Base-by-base conservation (phyloP, 371 early-diverging fungal species). In the Amoeboaphelidium protococcarum region DNA sequence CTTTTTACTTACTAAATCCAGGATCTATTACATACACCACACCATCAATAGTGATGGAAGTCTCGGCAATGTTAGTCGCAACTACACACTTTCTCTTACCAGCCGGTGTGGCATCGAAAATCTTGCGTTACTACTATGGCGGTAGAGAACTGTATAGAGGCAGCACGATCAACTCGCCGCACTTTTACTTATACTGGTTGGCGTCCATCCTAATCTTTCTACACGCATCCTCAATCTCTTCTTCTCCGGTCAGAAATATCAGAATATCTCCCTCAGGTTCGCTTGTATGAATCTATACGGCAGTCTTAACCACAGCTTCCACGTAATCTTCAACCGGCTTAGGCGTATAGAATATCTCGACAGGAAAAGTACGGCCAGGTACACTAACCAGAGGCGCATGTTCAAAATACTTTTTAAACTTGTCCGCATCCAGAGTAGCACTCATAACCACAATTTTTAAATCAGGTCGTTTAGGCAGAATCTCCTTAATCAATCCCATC, bases 11-110 rank as follows among this genome's bases (percentile, higher is more conserved):
- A 4, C 90, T 72, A 49, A 94, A 76, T 0, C 98, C 98, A 37
- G 87, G 85, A 56, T 97, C 99, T 27, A 98, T 75, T 37, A 98
- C 98, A 64, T 95, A 96, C 21, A 80, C 82, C 46, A 98, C 82
- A 27, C 92, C 89, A 51, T 89, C 87, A 49, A 98, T 96, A 1
- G 99, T 97, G 46, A 98, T 71, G 44, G 90, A 89, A 1, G 97
- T 96, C 65, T 98, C 99, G 13, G 96, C 94, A 62, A 98, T 82
- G 59, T 98, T 98, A 40, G 99, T 83, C 1, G 95, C 77, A 6
- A 98, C 72, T 24, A 99, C 83, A 44, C 85, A 70, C 61, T 95
- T 94, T 40, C 95, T 74, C 2, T 71, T 69, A 41, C 81, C 74
- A 48, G 66, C 64, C 13, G 94, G 92, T 1, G 91, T 80, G 45